These are phyloP conservation scores for Leishmania turanica DNA, from an alignment of 208 protist species.

Conservation along the genomic window DNA sequence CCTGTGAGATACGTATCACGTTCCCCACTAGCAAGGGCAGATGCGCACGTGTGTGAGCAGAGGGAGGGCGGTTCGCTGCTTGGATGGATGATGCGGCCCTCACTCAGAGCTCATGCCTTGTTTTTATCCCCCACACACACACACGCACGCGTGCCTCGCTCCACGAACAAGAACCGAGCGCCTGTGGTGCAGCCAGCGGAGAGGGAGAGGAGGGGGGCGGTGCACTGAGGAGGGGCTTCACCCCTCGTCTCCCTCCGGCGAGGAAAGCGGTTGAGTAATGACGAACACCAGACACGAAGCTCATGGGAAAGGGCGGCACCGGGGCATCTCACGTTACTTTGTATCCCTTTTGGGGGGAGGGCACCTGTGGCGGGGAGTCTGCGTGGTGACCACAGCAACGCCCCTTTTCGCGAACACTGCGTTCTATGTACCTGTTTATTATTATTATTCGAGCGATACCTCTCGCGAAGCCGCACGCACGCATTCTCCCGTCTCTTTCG, in stretches of 20 bases:
- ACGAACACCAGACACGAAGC: background rate
- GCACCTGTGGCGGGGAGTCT: background rate
- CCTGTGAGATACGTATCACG: background rate
- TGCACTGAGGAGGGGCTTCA: background rate
- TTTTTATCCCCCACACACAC: too few species aligned
- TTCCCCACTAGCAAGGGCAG: background rate
- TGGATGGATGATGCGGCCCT: background rate
- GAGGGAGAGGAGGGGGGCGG: background rate
- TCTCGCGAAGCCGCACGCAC: background rate
- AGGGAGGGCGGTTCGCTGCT: background rate
- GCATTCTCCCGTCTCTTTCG: background rate
- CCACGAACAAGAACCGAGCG: background rate
- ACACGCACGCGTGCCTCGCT: background rate
- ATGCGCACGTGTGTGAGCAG: too few species aligned
- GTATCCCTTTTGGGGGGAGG: background rate
- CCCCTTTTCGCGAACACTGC: background rate
- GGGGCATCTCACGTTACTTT: background rate
- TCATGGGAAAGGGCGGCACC: background rate
- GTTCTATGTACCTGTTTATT: background rate
- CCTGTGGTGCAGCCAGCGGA: background rate
- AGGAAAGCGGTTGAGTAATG: background rate
- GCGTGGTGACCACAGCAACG: background rate
- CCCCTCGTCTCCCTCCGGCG: background rate
- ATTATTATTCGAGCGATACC: background rate
- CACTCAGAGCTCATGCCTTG: background rate